These are phyloP conservation scores for Melastoma malabathricum DNA, from an alignment of 345 rosid genomes.

Conservation along the genomic window DNA sequence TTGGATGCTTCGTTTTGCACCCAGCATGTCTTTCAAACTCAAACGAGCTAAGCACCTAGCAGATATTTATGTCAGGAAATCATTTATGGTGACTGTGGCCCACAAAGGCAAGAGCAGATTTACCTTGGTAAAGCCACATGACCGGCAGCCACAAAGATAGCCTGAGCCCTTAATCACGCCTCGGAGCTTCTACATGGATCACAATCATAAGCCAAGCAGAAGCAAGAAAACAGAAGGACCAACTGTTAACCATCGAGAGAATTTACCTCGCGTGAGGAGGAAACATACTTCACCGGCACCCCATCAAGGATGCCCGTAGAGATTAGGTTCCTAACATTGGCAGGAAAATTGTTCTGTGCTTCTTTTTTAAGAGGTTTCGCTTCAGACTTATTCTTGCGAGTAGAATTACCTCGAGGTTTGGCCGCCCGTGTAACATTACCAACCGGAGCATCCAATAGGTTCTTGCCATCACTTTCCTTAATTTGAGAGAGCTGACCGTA, in stretches of 20 bases:
- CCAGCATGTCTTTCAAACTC: slow-evolving; percentile 91
- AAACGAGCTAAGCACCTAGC: slow-evolving; percentile 69
- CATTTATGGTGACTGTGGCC: neutral
- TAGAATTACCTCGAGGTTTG: slow-evolving; percentile 35
- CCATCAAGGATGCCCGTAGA: slow-evolving; percentile 93
- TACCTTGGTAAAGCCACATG: slow-evolving; percentile 70
- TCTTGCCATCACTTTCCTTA: slow-evolving; percentile 23
- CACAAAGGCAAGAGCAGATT: slow-evolving; percentile 4
- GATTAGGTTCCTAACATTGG: slow-evolving; percentile 84
- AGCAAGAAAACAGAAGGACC: slow-evolving; percentile 9
- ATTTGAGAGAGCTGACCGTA: slow-evolving; percentile 33
- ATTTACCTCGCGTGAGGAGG: slow-evolving; percentile 72
- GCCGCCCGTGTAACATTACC: slow-evolving; percentile 11
- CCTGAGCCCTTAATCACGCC: slow-evolving; percentile 84
- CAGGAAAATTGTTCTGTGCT: slow-evolving; percentile 83
- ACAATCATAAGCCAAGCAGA: slow-evolving; percentile 11
- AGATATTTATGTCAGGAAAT: neutral
- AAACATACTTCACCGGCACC: slow-evolving; percentile 69
- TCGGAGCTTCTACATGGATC: slow-evolving; percentile 50
- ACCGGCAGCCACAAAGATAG: slow-evolving; percentile 79
- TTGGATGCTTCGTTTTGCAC: slow-evolving; percentile 90
- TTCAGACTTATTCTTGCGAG: slow-evolving; percentile 44
- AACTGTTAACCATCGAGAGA: neutral
- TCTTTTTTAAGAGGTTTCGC: slow-evolving; percentile 50
- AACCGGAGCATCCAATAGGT: slow-evolving; percentile 23